phyloP scores from a whole-genome alignment of 2,329 filamentous ascomycete species.

The Fusarium sp. region DNA sequence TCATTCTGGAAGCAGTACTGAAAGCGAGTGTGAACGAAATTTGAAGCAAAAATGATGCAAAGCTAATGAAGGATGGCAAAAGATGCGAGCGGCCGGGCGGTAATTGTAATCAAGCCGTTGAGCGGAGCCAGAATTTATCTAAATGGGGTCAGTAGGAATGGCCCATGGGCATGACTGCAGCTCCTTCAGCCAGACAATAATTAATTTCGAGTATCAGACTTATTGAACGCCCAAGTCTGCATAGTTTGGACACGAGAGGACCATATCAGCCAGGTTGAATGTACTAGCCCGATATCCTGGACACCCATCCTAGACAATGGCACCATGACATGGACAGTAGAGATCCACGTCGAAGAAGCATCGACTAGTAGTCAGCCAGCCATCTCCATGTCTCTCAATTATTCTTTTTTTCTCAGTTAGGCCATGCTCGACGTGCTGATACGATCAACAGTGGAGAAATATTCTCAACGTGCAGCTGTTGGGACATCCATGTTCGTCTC shows the following conservation, averaged over 20 bases:
- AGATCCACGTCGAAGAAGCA: conserved; percentile 13
- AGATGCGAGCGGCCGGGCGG: conserved; percentile 14
- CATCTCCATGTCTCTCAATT: conserved; percentile 17
- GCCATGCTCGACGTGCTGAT: background rate
- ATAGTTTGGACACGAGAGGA: conserved; percentile 42
- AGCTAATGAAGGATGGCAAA: conserved; percentile 24
- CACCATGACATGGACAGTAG: background rate
- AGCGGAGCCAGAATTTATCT: conserved; percentile 42
- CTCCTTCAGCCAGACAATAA: conserved; percentile 9
- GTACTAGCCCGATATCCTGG: conserved; percentile 14
- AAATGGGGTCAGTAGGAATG: conserved; percentile 17
- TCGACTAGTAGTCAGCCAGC: conserved; percentile 14
- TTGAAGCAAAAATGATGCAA: background rate
- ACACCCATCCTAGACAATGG: conserved; percentile 14
- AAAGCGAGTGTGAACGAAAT: background rate
- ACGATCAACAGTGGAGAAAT: background rate
- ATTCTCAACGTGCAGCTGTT: background rate
- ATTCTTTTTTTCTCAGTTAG: conserved; percentile 9
- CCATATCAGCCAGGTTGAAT: conserved; percentile 11
- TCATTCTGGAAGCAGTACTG: conserved; percentile 30
- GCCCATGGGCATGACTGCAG: conserved; percentile 26
- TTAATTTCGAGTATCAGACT: background rate
- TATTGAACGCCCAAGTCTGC: conserved; percentile 25
- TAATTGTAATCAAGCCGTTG: conserved; percentile 9
- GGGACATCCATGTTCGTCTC: background rate